phyloP scores from a whole-genome alignment of 306 rosid species.

The Elaeagnus macrophylla region DNA sequence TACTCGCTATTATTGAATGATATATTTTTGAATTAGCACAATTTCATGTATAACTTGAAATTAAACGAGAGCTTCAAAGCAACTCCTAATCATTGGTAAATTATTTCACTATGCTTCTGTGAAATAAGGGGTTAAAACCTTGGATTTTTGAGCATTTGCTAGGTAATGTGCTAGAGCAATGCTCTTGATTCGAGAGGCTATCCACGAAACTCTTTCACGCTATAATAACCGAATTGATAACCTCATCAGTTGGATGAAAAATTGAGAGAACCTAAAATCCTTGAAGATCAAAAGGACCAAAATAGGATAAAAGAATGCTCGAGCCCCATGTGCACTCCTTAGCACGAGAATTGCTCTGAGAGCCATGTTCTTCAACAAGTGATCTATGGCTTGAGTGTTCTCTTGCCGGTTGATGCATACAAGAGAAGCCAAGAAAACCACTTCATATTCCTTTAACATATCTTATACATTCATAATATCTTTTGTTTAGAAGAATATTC shows the following conservation, averaged over 20 bases:
- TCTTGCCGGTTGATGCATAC: slow-evolving; percentile 27
- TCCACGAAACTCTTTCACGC: slow-evolving; percentile 16
- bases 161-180: slow-evolving; percentile 26
- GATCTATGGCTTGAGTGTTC: slow-evolving; percentile 14
- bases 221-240: slow-evolving; percentile 25
- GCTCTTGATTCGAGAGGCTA: slow-evolving; percentile 13
- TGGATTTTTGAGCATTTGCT: slow-evolving; percentile 52
- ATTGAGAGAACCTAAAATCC: slow-evolving; percentile 26
- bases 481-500: slow-evolving; percentile 25
- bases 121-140: slow-evolving; percentile 37
- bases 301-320: slow-evolving; percentile 29
- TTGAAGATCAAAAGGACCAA: slow-evolving; percentile 20
- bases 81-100: slow-evolving; percentile 16
- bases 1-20: too few relatives aligned
- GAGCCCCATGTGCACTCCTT: slow-evolving; percentile 34
- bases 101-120: slow-evolving; percentile 33
- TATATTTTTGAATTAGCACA: too few relatives aligned
- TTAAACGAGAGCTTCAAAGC: not conserved
- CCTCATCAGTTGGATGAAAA: slow-evolving; percentile 27
- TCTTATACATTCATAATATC: slow-evolving; percentile 17
- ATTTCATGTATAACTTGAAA: too few relatives aligned
- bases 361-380: slow-evolving; percentile 26
- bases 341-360: slow-evolving; percentile 20
- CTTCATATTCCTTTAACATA: slow-evolving; percentile 19
- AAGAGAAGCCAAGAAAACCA: slow-evolving; percentile 27